Conservation (phyloP, 768 basidiomycete genomes). For the Fomitopsis serialis region DNA sequence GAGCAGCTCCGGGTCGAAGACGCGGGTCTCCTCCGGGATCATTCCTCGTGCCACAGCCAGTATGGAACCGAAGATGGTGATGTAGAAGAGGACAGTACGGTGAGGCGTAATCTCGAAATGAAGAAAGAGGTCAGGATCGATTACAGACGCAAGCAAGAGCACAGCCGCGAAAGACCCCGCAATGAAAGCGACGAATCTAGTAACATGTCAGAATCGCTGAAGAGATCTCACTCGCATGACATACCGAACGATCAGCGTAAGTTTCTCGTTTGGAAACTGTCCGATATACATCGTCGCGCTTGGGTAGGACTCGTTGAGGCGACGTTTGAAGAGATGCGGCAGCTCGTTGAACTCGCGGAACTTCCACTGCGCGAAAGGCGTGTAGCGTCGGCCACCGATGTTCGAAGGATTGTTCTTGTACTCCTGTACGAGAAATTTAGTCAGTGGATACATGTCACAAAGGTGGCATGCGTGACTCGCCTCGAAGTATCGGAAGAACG, state of each 20-base stretch:
- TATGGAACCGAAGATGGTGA: slow-evolving; percentile 81
- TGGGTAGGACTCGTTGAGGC: slow-evolving; percentile 86
- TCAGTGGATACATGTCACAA: slow-evolving; percentile 5
- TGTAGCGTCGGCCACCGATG: slow-evolving; percentile 89
- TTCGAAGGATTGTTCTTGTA: slow-evolving; percentile 98
- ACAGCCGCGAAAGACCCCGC: slow-evolving; percentile 97
- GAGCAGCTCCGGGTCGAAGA: slow-evolving; percentile 90
- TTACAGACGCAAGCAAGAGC: slow-evolving; percentile 82
- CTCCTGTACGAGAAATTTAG: slow-evolving; percentile 50
- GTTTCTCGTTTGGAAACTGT: slow-evolving; percentile 95
- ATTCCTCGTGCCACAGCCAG: slow-evolving; percentile 90
- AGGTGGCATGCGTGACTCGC: slow-evolving; percentile 36
- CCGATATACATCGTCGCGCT: slow-evolving; percentile 93
- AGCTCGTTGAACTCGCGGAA: slow-evolving; percentile 99
- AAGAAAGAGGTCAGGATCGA: slow-evolving; percentile 91
- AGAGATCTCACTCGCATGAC: slow-evolving; percentile 18
- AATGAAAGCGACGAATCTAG: slow-evolving; percentile 91
- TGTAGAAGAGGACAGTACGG: slow-evolving; percentile 90
- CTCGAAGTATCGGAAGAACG: slow-evolving; percentile 99
- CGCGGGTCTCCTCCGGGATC: slow-evolving; percentile 90
- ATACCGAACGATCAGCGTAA: slow-evolving; percentile 85
- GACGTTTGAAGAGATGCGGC: slow-evolving; percentile 83
- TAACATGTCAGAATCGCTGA: not conserved
- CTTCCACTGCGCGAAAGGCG: slow-evolving; percentile 95
- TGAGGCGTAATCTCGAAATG: slow-evolving; percentile 94